Percentiles rank a stretch among this genome's conserved stretches.
Evolutionary conservation across 176 grass and related monocot genomes (phyloP).

Genomic region (Oryza glaberrima): DNA sequence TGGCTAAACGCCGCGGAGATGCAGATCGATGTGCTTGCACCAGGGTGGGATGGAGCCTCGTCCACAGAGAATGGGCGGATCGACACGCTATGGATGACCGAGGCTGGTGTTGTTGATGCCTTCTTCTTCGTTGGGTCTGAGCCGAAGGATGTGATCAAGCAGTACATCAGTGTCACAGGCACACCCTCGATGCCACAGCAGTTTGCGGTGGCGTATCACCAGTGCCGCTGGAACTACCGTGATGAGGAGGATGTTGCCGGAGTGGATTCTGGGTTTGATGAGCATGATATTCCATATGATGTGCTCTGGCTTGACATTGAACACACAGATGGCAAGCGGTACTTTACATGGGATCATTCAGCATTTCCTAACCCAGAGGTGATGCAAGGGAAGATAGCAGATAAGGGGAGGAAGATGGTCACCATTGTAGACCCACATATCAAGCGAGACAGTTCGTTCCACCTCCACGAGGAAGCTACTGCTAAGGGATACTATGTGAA

Average conservation of each 20-base stretch:
- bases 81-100: slow-evolving; percentile 88
- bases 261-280: slow-evolving; percentile 84
- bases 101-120: slow-evolving; percentile 77
- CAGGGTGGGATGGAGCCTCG: slow-evolving; percentile 62
- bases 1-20: slow-evolving; percentile 97
- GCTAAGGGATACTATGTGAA: slow-evolving; percentile 92
- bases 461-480: slow-evolving; percentile 82
- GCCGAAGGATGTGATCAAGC: slow-evolving; percentile 78
- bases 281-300: slow-evolving; percentile 94
- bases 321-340: slow-evolving; percentile 87
- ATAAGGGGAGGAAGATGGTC: slow-evolving; percentile 89
- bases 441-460: slow-evolving; percentile 74
- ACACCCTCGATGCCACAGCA: slow-evolving; percentile 78
- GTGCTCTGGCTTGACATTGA: slow-evolving; percentile 98
- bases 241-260: slow-evolving; percentile 85
- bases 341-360: slow-evolving; percentile 89
- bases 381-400: slow-evolving; percentile 81
- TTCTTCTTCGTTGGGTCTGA: slow-evolving; percentile 90
- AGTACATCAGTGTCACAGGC: slow-evolving; percentile 83
- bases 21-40: slow-evolving; percentile 95
- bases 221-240: slow-evolving; percentile 98
- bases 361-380: slow-evolving; percentile 74
- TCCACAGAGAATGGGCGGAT: slow-evolving; percentile 39
- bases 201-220: slow-evolving; percentile 85
- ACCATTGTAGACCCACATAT: slow-evolving; percentile 95